Evolutionary conservation across 306 rosid species (phyloP).

Genomic region (Acacia melanoxylon): DNA sequence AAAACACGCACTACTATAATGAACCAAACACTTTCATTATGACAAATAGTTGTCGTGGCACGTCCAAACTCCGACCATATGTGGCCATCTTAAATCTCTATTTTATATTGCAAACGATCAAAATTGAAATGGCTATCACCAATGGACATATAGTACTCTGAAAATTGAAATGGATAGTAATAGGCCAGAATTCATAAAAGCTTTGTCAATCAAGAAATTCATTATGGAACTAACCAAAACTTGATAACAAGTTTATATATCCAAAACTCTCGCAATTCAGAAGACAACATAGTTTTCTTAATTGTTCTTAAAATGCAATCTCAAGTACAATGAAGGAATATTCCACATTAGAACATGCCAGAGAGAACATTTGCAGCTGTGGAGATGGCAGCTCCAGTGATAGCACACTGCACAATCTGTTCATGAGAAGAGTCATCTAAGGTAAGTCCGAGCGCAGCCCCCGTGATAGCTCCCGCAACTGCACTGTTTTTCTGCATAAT

Average conservation of each 20-base stretch:
- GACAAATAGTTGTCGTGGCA: neutral
- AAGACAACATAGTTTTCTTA: neutral
- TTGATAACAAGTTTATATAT: neutral
- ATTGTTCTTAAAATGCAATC: neutral
- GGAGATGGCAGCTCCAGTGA: slow-evolving; percentile 88
- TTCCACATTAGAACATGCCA: slow-evolving; percentile 54
- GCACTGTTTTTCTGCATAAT: slow-evolving; percentile 84
- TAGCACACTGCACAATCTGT: slow-evolving; percentile 79
- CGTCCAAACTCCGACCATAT: neutral
- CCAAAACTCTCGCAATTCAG: slow-evolving; percentile 2
- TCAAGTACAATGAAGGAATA: neutral
- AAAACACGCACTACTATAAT: neutral
- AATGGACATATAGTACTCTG: neutral
- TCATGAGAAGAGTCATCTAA: slow-evolving; percentile 66
- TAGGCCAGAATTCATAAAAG: neutral
- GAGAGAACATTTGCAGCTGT: slow-evolving; percentile 82
- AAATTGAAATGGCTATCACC: neutral
- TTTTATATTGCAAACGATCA: neutral
- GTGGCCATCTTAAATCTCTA: too few species aligned
- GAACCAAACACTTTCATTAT: neutral
- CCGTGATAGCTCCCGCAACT: slow-evolving; percentile 82
- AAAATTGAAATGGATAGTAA: neutral
- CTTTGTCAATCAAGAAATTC: neutral
- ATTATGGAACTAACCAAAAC: neutral
- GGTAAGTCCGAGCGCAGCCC: slow-evolving; percentile 74